phyloP scores from a whole-genome alignment of 192 early-diverging fungal species.

The Neocallimastix lanati region DNA sequence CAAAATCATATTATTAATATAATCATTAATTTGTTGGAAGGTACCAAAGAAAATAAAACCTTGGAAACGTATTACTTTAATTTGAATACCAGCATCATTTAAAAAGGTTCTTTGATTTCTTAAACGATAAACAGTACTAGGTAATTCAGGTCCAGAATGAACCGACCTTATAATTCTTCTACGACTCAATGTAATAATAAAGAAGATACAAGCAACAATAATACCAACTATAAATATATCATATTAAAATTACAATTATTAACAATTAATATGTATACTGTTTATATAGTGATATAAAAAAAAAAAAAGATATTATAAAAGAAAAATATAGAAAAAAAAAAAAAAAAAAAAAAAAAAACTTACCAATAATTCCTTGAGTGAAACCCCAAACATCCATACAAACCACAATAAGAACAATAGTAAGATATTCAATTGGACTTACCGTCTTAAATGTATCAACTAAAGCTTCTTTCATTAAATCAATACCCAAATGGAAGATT shows the following conservation, averaged over 20 bases:
- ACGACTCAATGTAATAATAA: slow-evolving; percentile 35
- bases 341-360: not conserved
- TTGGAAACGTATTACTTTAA: not conserved
- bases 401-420: slow-evolving; percentile 65
- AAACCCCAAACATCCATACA: slow-evolving; percentile 77
- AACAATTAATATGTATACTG: no score
- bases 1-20: slow-evolving; percentile 17
- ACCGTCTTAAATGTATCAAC: slow-evolving; percentile 73
- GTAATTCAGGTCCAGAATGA: not conserved
- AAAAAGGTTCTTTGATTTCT: not conserved
- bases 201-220: slow-evolving; percentile 83
- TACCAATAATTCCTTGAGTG: slow-evolving; percentile 49
- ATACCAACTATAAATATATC: slow-evolving; percentile 65
- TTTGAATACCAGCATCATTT: not conserved
- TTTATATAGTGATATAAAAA: no score
- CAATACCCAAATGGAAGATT: slow-evolving; percentile 91
- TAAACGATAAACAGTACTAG: not conserved
- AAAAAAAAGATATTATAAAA: no score
- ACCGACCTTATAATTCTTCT: not conserved
- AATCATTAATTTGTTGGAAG: slow-evolving; percentile 1
- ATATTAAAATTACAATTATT: no score
- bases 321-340: no score
- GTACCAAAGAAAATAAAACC: slow-evolving; percentile 7
- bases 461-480: slow-evolving; percentile 83
- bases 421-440: slow-evolving; percentile 77